phyloP scores from a whole-genome alignment of 257 asterid species.

The Solanum pinnatisectum region DNA sequence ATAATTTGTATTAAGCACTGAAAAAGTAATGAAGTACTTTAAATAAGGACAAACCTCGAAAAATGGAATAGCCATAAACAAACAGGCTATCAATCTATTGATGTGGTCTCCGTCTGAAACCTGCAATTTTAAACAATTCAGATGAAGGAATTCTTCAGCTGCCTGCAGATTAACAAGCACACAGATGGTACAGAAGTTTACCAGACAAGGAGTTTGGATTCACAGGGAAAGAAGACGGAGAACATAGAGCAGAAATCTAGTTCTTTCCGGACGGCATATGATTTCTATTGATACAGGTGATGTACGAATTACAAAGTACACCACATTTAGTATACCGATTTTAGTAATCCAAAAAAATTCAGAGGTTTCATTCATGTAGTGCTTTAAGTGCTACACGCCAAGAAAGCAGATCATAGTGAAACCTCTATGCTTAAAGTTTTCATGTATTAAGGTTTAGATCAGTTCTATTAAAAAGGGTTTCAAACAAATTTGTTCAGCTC shows the following conservation, averaged over 20 bases:
- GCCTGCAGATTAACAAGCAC: background rate
- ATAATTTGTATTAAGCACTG: background rate
- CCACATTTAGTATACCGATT: background rate
- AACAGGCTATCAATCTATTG: slow-evolving; percentile 71
- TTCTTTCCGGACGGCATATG: background rate
- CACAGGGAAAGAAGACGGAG: background rate
- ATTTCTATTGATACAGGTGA: background rate
- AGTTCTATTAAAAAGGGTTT: background rate
- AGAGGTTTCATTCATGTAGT: background rate
- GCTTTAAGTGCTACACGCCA: background rate
- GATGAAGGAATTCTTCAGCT: background rate
- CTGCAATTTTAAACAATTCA: slow-evolving; percentile 33
- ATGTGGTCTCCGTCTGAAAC: slow-evolving; percentile 85
- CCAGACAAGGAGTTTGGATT: background rate
- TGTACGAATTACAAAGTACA: background rate
- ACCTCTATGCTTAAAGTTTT: background rate
- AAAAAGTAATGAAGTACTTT: background rate
- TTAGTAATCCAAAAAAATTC: background rate
- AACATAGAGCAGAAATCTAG: background rate
- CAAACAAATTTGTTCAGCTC: background rate
- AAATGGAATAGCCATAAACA: slow-evolving; percentile 80
- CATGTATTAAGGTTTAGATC: background rate
- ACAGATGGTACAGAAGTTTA: background rate
- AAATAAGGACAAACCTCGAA: slow-evolving; percentile 49
- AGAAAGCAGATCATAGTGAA: background rate